Evolutionary conservation across 164 flowering plant genomes (phyloP).

Genomic region (Chloranthus sessilifolius): DNA sequence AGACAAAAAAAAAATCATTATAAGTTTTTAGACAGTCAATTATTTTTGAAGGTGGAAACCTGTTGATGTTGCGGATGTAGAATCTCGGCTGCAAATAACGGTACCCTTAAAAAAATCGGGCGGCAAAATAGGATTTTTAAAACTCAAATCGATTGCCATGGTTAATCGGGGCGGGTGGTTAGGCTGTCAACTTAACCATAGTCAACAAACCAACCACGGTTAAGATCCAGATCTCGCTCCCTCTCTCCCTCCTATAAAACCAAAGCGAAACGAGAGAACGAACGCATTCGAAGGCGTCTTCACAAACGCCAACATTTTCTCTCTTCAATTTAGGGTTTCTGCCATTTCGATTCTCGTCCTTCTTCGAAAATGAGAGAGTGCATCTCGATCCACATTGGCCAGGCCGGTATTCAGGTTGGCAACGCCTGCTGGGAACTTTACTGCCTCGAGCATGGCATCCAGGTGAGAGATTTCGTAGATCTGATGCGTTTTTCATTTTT

Average conservation of each 20-base stretch:
- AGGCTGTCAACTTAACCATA: constrained; percentile 47
- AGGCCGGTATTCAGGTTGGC: constrained; percentile 47
- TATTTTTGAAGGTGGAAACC: too few relatives aligned
- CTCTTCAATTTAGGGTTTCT: too few relatives aligned
- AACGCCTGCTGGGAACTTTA: constrained; percentile 55
- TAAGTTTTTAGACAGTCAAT: too few relatives aligned
- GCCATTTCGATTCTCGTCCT: neutral
- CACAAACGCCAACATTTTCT: constrained; percentile 28
- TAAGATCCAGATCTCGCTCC: constrained; percentile 8
- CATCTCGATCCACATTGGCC: constrained; percentile 53
- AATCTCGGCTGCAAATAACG: too few relatives aligned
- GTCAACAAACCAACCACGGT: constrained; percentile 21
- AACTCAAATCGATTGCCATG: too few relatives aligned
- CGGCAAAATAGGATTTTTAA: too few relatives aligned
- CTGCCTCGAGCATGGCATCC: constrained; percentile 52
- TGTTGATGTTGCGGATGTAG: too few relatives aligned
- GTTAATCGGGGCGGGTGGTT: constrained; percentile 75
- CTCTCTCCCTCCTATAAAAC: constrained; percentile 2
- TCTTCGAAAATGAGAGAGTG: constrained; percentile 47
- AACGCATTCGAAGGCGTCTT: constrained; percentile 47
- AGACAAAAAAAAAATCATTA: too few relatives aligned
- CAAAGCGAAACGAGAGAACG: too few relatives aligned
- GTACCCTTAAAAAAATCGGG: too few relatives aligned
- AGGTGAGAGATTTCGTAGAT: too few relatives aligned
- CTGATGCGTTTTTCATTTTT: too few relatives aligned